Conservation (phyloP, 2,329 filamentous ascomycete species). For the Pezicula neosporulosa region DNA sequence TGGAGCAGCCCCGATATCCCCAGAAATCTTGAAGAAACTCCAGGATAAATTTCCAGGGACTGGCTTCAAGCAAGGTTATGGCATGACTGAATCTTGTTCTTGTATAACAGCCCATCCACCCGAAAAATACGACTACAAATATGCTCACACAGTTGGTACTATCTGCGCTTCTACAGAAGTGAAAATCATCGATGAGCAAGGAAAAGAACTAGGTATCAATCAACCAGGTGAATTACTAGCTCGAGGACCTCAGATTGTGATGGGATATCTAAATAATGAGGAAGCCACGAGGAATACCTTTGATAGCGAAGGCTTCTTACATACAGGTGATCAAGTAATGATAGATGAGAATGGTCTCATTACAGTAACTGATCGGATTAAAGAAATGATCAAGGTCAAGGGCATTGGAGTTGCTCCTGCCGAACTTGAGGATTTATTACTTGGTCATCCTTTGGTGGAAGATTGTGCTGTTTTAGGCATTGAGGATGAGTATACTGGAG, state of each 20-base stretch:
- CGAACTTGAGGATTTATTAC: conserved; percentile 59
- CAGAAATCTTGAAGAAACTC: conserved; percentile 54
- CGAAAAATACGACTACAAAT: conserved; percentile 50
- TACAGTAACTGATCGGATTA: conserved; percentile 58
- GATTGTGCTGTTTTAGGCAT: conserved; percentile 55
- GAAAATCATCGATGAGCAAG: conserved; percentile 55
- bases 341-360: conserved; percentile 12
- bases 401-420: conserved; percentile 60
- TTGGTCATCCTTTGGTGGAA: conserved; percentile 52
- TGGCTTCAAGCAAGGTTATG: conserved; percentile 63
- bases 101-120: conserved; percentile 61
- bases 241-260: conserved; percentile 31
- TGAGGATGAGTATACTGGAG: conserved; percentile 50
- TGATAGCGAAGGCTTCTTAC: conserved; percentile 10
- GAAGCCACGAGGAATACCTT: conserved; percentile 8
- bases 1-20: conserved; percentile 55
- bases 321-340: conserved; percentile 14
- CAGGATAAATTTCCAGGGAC: conserved; percentile 54
- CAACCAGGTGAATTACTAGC: conserved; percentile 51
- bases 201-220: conserved; percentile 46
- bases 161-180: conserved; percentile 57
- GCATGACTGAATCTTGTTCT: conserved; percentile 63
- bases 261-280: conserved; percentile 14
- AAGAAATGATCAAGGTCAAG: conserved; percentile 68
- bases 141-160: conserved; percentile 52